These are phyloP conservation scores for Beauveria scarabaeidicola DNA, from an alignment of 2,329 filamentous ascomycete genomes.

Conservation along the genomic window DNA sequence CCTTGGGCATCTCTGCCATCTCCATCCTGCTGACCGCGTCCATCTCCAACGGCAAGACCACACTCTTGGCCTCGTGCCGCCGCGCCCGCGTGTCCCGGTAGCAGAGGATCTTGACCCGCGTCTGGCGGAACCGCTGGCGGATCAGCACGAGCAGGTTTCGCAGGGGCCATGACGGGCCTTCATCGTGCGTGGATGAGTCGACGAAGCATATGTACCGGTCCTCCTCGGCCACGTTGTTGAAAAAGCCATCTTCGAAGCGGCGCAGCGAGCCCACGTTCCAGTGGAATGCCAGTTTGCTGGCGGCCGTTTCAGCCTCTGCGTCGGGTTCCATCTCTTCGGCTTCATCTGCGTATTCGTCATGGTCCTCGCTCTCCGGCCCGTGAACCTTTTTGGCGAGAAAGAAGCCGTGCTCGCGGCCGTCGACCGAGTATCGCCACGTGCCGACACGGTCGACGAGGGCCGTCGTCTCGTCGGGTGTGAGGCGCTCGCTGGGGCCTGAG, in stretches of 20 bases:
- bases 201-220: slow-evolving; percentile 82
- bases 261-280: slow-evolving; percentile 75
- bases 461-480: slow-evolving; percentile 64
- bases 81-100: slow-evolving; percentile 76
- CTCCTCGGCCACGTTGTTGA: slow-evolving; percentile 58
- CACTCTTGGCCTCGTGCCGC: slow-evolving; percentile 72
- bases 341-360: slow-evolving; percentile 2
- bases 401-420: slow-evolving; percentile 83
- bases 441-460: slow-evolving; percentile 74
- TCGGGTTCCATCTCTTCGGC: slow-evolving; percentile 27
- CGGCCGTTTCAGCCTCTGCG: slow-evolving; percentile 41
- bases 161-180: slow-evolving; percentile 86
- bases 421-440: slow-evolving; percentile 77
- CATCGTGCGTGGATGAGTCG: slow-evolving; percentile 83
- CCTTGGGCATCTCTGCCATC: slow-evolving; percentile 63
- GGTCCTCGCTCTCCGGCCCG: slow-evolving; percentile 21
- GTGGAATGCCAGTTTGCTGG: slow-evolving; percentile 47
- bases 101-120: slow-evolving; percentile 74
- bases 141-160: slow-evolving; percentile 82
- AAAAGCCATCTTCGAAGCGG: slow-evolving; percentile 81
- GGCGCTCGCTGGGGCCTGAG: slow-evolving; percentile 40
- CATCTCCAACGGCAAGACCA: slow-evolving; percentile 62
- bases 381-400: slow-evolving; percentile 80
- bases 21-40: slow-evolving; percentile 37
- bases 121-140: slow-evolving; percentile 69